Conservation (phyloP, 768 basidiomycete genomes). For the Russula vinacea region DNA sequence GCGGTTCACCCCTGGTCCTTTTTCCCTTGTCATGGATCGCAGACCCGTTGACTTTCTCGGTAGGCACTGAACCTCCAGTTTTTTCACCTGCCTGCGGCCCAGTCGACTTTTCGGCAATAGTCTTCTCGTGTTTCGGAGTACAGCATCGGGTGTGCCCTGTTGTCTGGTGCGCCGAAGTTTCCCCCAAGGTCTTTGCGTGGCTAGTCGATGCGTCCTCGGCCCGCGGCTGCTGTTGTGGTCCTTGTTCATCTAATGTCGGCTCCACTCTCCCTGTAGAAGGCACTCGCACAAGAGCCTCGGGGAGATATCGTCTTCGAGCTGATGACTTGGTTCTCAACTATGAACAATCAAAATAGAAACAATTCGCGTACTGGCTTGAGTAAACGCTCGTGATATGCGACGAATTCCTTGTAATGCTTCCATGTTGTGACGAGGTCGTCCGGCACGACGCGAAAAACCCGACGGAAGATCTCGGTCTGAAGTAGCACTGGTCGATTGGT, state of each 20-base stretch:
- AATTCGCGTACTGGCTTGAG: constrained; percentile 54
- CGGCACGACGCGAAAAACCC: constrained; percentile 90
- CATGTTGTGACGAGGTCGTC: constrained; percentile 92
- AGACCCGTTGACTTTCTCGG: constrained; percentile 32
- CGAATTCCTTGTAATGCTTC: constrained; percentile 92
- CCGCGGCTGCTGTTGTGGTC: constrained; percentile 23
- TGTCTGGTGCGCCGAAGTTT: neutral
- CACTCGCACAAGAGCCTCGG: constrained; percentile 51
- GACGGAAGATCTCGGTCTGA: constrained; percentile 93
- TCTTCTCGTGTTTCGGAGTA: constrained; percentile 5
- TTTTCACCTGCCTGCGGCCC: constrained; percentile 1
- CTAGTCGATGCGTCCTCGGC: constrained; percentile 27
- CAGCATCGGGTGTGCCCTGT: neutral
- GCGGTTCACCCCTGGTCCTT: constrained; percentile 49
- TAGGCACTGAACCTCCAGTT: constrained; percentile 18
- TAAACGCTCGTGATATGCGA: constrained; percentile 69
- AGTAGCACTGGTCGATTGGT: constrained; percentile 12
- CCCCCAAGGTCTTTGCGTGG: constrained; percentile 1
- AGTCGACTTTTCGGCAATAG: constrained; percentile 1
- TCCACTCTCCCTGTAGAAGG: constrained; percentile 56
- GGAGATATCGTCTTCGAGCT: constrained; percentile 45
- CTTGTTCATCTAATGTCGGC: constrained; percentile 34
- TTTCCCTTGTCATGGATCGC: constrained; percentile 40
- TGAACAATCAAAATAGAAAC: constrained; percentile 12
- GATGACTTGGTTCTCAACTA: constrained; percentile 6